Evolutionary conservation across 139 green algal species (phyloP).

Genomic region (Volvox africanus): DNA sequence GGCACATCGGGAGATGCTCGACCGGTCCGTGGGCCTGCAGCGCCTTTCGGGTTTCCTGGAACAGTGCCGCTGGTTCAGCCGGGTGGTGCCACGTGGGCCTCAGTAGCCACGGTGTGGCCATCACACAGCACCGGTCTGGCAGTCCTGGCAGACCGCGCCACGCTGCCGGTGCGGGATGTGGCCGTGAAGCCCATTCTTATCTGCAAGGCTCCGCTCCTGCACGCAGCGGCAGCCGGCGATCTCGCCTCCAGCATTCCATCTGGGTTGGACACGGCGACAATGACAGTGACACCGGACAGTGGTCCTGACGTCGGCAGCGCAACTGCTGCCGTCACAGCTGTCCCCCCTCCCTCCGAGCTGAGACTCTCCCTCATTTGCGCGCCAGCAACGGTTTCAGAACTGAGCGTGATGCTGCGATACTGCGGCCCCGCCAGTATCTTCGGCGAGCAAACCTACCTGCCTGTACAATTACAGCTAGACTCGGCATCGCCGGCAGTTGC

Average conservation of each 20-base stretch:
- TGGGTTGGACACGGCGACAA: neutral
- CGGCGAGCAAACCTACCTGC: constrained; percentile 44
- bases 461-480: constrained; percentile 44
- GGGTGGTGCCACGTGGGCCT: neutral
- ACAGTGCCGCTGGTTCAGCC: too few relatives aligned
- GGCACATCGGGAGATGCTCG: neutral
- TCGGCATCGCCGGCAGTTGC: constrained; percentile 31
- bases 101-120: neutral
- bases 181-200: constrained; percentile 28
- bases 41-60: neutral
- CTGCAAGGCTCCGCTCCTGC: constrained; percentile 35
- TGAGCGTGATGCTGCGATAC: constrained; percentile 44
- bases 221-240: neutral
- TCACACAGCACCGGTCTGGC: constrained; percentile 5
- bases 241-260: constrained; percentile 16
- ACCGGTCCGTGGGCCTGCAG: neutral
- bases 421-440: constrained; percentile 29
- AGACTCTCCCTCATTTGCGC: constrained; percentile 24
- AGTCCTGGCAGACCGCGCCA: neutral
- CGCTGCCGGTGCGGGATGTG: constrained; percentile 13
- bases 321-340: neutral
- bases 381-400: constrained; percentile 8
- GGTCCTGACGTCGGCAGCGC: neutral
- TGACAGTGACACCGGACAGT: neutral
- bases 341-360: neutral